phyloP scores from a whole-genome alignment of 2,329 filamentous ascomycete genomes.

The Colletotrichum viniferum region DNA sequence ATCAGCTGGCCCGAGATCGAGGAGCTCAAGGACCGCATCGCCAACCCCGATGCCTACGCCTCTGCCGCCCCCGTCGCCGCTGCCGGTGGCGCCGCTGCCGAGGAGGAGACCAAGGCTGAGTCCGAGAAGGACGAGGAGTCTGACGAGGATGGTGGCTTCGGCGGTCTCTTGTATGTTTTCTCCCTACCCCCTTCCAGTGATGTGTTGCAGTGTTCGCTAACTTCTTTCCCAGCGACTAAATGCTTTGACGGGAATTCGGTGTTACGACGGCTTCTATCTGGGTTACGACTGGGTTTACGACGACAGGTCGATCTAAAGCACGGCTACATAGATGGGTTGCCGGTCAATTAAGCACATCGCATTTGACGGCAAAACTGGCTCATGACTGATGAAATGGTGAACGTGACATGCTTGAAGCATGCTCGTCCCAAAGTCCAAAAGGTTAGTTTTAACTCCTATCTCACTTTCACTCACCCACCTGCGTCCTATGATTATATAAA shows the following conservation, averaged over 20 bases:
- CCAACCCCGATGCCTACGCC: constrained; percentile 97
- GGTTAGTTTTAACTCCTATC: constrained; percentile 46
- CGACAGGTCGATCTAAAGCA: constrained; percentile 40
- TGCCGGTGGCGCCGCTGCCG: constrained; percentile 56
- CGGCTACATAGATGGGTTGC: constrained; percentile 53
- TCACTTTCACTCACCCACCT: background rate
- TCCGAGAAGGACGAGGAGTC: constrained; percentile 73
- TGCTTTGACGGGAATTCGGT: constrained; percentile 46
- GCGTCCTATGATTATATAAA: constrained; percentile 61
- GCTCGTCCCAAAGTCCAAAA: constrained; percentile 27
- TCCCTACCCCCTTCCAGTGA: background rate
- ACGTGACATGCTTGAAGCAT: constrained; percentile 27
- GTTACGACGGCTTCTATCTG: constrained; percentile 40
- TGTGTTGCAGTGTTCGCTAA: constrained; percentile 37
- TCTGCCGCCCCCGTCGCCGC: constrained; percentile 73
- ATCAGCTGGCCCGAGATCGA: constrained; percentile 95
- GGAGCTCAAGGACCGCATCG: constrained; percentile 98
- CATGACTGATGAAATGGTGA: constrained; percentile 19
- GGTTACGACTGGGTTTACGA: constrained; percentile 50
- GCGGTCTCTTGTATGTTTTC: constrained; percentile 73
- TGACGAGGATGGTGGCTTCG: constrained; percentile 73
- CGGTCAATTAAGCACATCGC: constrained; percentile 41
- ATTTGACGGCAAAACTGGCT: constrained; percentile 26
- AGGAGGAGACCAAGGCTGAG: constrained; percentile 67
- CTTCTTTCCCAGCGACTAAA: constrained; percentile 55